These are phyloP conservation scores for Boletus sensibilis DNA, from an alignment of 768 basidiomycete genomes.

Conservation along the genomic window DNA sequence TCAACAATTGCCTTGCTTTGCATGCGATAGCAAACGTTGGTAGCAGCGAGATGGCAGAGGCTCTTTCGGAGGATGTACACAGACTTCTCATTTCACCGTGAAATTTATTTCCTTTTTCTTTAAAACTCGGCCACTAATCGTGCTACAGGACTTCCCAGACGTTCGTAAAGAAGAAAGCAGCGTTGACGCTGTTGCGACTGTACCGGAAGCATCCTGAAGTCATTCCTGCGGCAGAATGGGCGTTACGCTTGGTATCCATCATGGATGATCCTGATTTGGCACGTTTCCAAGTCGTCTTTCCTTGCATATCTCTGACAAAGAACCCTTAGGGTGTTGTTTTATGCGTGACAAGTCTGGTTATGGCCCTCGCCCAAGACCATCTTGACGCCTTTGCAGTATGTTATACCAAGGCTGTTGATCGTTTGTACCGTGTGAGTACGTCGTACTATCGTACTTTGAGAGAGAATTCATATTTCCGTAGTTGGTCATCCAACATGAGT, in stretches of 20 bases:
- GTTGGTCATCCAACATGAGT: slow-evolving; percentile 92
- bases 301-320: not conserved
- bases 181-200: slow-evolving; percentile 85
- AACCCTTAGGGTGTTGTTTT: slow-evolving; percentile 81
- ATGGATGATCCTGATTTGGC: slow-evolving; percentile 94
- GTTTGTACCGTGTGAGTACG: slow-evolving; percentile 68
- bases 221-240: slow-evolving; percentile 94
- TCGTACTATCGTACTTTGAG: not conserved
- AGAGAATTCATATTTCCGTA: slow-evolving; percentile 31
- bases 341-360: slow-evolving; percentile 89
- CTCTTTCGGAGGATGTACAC: slow-evolving; percentile 91
- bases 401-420: slow-evolving; percentile 92
- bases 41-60: slow-evolving; percentile 97
- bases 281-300: slow-evolving; percentile 15
- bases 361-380: slow-evolving; percentile 93
- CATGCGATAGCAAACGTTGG: slow-evolving; percentile 99
- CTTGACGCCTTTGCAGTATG: slow-evolving; percentile 88
- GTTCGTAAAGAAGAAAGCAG: slow-evolving; percentile 99
- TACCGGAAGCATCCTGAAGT: slow-evolving; percentile 97
- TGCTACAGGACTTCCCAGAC: slow-evolving; percentile 78
- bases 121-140: slow-evolving; percentile 14
- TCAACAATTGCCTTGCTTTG: slow-evolving; percentile 93
- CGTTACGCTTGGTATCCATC: slow-evolving; percentile 87
- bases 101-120: slow-evolving; percentile 22
- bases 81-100: slow-evolving; percentile 93